Evolutionary conservation across 2,329 filamentous ascomycete species (phyloP).

Genomic region (Endocalyx cinctus): DNA sequence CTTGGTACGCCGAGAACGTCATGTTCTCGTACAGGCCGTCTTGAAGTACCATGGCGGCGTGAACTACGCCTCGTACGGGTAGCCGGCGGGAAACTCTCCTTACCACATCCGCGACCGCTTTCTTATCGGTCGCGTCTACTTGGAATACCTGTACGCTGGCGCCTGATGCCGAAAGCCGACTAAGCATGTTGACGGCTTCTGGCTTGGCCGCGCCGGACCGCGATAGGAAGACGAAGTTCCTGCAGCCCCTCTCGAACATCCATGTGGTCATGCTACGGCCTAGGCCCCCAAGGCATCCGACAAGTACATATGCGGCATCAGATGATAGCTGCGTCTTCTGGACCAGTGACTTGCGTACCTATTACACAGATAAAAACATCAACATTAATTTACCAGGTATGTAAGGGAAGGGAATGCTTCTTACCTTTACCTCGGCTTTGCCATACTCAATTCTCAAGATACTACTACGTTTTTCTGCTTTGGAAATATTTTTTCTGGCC

Average conservation of each 20-base stretch:
- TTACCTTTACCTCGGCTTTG: constrained; percentile 3
- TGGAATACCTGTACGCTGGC: neutral
- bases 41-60: constrained; percentile 7
- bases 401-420: neutral
- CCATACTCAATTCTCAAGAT: constrained; percentile 3
- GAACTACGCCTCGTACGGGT: constrained; percentile 3
- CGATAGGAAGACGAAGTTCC: constrained; percentile 5
- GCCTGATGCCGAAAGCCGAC: neutral
- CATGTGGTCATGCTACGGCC: constrained; percentile 4
- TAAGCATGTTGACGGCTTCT: neutral
- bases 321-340: neutral
- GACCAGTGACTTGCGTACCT: neutral
- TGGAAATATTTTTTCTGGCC: neutral
- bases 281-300: constrained; percentile 7
- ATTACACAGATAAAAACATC: neutral
- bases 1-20: neutral
- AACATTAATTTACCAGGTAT: neutral
- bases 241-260: constrained; percentile 6
- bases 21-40: constrained; percentile 1
- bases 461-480: neutral
- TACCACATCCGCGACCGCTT: constrained; percentile 1
- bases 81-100: neutral
- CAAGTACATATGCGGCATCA: constrained; percentile 3
- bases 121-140: neutral
- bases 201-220: constrained; percentile 1